Base-by-base conservation (phyloP, 495 filamentous ascomycete genomes). In the Daldinia childiae region DNA sequence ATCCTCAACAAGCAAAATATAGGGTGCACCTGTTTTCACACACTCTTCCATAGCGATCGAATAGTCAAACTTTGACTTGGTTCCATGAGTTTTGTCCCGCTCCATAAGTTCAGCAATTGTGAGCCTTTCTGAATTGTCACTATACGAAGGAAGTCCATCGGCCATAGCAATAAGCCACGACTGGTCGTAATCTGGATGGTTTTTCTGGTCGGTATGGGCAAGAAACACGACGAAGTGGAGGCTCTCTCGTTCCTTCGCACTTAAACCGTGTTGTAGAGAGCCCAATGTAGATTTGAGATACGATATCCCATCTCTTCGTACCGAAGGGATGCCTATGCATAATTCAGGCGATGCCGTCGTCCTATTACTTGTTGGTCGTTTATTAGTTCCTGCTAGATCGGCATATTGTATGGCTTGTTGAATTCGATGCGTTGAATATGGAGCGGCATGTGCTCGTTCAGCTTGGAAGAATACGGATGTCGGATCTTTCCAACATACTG, bases 1-100 rank as follows among this genome's bases (percentile, higher is more conserved):
- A 64, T 88, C 87, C 72, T 89, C 87, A 4, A 88, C 73, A 61
- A 89, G 84, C 30, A 82, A 71, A 38, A 87, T 82, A 73, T 85
- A 87, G 0, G 79, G 79, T 11, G 83, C 80, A n/a, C 80, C 77
- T 7, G 76, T 81, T 15, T 78, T 74, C 54, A 77, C 74, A 73
- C 86, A 89, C 8, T 79, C 80, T 58, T 85, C 77, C 50, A 89
- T 75, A 6, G 84, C 68, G 17, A 86, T 82, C 0, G 73, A 79
- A 64, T 88, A 88, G 65, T 89, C 87, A 59, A 84, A 70, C 45
- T 70, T 75, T 7, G 58, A 34, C 43, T 74, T 78, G 39, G 41
- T 48, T 15, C 29, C 76, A 30, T 67, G 68, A 11, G 41, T 50
- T 74, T 71, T 9, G 71, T 78, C 30, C 62, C 29, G 27, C 48